A percentile compares a stretch with the other conserved stretches of the same genome.
These are phyloP conservation scores for Colletotrichum sansevieriae DNA, from an alignment of 2,329 filamentous ascomycete species.

Conservation along the genomic window DNA sequence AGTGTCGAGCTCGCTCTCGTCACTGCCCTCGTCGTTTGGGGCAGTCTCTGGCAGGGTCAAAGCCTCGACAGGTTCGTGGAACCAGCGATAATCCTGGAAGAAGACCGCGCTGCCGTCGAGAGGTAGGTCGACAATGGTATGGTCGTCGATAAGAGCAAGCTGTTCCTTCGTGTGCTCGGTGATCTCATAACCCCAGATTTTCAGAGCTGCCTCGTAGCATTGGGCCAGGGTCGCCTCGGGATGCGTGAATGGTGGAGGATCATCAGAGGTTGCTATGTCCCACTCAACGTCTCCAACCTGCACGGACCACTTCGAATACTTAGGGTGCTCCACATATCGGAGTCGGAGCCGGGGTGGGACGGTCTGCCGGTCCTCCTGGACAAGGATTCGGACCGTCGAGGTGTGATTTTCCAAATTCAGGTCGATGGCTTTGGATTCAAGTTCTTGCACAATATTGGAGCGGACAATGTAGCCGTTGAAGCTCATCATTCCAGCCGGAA, in stretches of 20 bases:
- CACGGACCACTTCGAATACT: slow-evolving; percentile 27
- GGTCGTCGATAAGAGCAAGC: neutral
- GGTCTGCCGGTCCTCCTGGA: neutral
- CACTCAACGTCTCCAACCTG: slow-evolving; percentile 1
- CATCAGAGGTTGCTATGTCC: slow-evolving; percentile 6
- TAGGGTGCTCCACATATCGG: slow-evolving; percentile 9
- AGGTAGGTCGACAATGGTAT: slow-evolving; percentile 24
- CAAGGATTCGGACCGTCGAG: slow-evolving; percentile 5
- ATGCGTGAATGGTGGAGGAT: slow-evolving; percentile 20
- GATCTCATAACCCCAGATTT: slow-evolving; percentile 6
- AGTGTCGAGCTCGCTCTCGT: neutral
- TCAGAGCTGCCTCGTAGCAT: slow-evolving; percentile 20
- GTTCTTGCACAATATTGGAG: neutral
- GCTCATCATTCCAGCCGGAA: neutral
- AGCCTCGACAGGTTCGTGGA: neutral
- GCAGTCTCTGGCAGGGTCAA: too few relatives aligned
- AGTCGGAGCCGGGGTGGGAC: slow-evolving; percentile 29
- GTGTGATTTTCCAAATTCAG: neutral
- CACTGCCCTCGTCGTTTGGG: neutral
- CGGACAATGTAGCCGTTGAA: slow-evolving; percentile 4
- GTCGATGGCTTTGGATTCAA: neutral
- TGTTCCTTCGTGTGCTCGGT: slow-evolving; percentile 22
- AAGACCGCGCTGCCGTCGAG: slow-evolving; percentile 24
- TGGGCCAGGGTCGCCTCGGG: slow-evolving; percentile 21
- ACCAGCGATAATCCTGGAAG: slow-evolving; percentile 4